A percentile compares a stretch with the other conserved stretches of the same genome.
Evolutionary conservation across 345 rosid genomes (phyloP).

Genomic region (Bruguiera gymnorhiza): DNA sequence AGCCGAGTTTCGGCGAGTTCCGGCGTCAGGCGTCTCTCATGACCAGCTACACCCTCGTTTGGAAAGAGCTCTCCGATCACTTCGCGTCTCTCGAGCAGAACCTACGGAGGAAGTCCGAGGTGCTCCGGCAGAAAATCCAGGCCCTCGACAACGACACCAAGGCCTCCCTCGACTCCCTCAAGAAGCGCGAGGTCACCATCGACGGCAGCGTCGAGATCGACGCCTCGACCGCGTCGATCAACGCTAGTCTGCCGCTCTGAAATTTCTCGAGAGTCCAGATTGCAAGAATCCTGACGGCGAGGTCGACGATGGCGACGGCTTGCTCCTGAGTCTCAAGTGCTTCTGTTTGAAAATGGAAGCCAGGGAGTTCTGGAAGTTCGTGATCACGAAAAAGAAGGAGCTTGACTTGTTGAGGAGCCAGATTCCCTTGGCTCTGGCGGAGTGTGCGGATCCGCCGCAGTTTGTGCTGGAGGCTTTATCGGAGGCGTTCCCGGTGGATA

Average conservation of each 20-base stretch:
- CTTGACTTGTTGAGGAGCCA: conserved; percentile 53
- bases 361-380: conserved; percentile 71
- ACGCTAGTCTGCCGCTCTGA: conserved; percentile 46
- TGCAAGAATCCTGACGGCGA: conserved; percentile 52
- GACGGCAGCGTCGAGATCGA: conserved; percentile 82
- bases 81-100: conserved; percentile 78
- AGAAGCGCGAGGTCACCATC: conserved; percentile 82
- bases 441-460: conserved; percentile 86
- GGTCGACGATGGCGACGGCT: conserved; percentile 76
- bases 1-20: conserved; percentile 89
- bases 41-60: conserved; percentile 96
- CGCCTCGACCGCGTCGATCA: conserved; percentile 53
- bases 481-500: conserved; percentile 87
- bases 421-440: conserved; percentile 64
- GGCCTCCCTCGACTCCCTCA: conserved; percentile 64
- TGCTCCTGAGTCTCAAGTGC: conserved; percentile 42
- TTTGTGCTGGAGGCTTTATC: conserved; percentile 82
- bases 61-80: conserved; percentile 99
- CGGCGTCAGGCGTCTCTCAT: conserved; percentile 85
- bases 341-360: conserved; percentile 73
- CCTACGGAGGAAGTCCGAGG: conserved; percentile 75
- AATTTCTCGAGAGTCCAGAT: conserved; percentile 32
- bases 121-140: conserved; percentile 64
- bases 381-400: conserved; percentile 74
- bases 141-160: conserved; percentile 65